Evolutionary conservation across 1,284 basidiomycete genomes (phyloP).

Genomic region (Trichosporon sp.): DNA sequence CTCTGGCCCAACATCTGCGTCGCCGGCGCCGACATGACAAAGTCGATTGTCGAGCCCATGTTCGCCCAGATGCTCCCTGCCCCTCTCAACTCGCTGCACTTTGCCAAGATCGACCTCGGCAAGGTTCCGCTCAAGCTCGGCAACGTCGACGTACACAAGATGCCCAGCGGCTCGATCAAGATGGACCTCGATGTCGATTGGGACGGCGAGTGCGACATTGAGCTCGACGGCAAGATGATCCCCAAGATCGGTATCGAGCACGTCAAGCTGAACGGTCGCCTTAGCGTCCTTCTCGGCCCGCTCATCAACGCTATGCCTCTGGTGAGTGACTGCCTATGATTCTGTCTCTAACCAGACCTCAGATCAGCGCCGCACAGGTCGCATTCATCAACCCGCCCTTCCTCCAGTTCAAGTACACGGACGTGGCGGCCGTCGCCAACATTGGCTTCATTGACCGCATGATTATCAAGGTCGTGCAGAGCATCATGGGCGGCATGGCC

Average conservation of each 20-base stretch:
- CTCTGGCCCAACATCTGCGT: constrained; percentile 17
- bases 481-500: constrained; percentile 11
- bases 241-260: constrained; percentile 13
- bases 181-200: constrained; percentile 17
- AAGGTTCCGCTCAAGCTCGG: constrained; percentile 4
- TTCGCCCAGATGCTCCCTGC: constrained; percentile 13
- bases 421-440: constrained; percentile 9
- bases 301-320: constrained; percentile 12
- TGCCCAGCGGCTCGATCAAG: constrained; percentile 7
- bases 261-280: constrained; percentile 13
- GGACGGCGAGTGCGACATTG: constrained; percentile 18
- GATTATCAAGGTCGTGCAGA: constrained; percentile 7
- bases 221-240: constrained; percentile 14
- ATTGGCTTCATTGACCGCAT: constrained; percentile 9
- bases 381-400: constrained; percentile 17
- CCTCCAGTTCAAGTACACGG: constrained; percentile 15
- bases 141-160: constrained; percentile 16
- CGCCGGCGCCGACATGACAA: constrained; percentile 12
- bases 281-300: constrained; percentile 10
- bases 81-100: constrained; percentile 15
- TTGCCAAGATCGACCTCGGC: constrained; percentile 11
- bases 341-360: not conserved
- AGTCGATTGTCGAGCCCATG: constrained; percentile 18
- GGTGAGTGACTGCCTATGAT: not conserved
- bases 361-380: constrained; percentile 16